Base-by-base conservation (phyloP, 768 basidiomycete species). In the Inosperma sp. region DNA sequence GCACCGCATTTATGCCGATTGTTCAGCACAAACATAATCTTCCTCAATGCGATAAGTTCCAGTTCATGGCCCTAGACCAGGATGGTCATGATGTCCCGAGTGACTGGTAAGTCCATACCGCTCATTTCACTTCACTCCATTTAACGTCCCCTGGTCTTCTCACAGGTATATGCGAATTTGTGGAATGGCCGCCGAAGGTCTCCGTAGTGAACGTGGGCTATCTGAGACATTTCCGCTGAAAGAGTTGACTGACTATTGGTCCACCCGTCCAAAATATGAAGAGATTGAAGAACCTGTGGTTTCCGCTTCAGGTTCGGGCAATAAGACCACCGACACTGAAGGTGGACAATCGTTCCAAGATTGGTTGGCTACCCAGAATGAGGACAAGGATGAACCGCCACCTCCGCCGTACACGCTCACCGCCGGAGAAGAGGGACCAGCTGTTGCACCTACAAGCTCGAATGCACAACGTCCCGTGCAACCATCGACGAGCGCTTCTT, bases 1-100 rank as follows among this genome's bases (percentile, higher is more conserved):
- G 90, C 30, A 92, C 89, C 0, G 87, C 82, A 2, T 79, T 88
- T 54, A 79, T 93, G 75, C 90, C 90, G 6, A 77, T 81, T 12
- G 79, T 88, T 1, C 63, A 80, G 34, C 70, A 73, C 51, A 80
- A 81, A 52, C 68, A 75, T 5, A 68, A 77, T 43, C 71, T 89
- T 2, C 90, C 89, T 8, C 69, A 74, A 49, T 75, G 77, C n/a
- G 76, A 81, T 14, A 69, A 73, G 45, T 81, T 72, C 59, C 72
- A 72, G 14, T 84, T 88, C 58, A 65, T 91, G 57, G 83, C 87
- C 7, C 73, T 89, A 14, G 89, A 93, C 58, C 82, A 77, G 53
- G 90, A 91, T 57, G 88, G 88, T 3, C 76, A 82, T 57, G 84
- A 86, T 54, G 63, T 90, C 14, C 88, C 88, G 1, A 69, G 83